These are phyloP conservation scores for Lactarius deliciosus DNA, from an alignment of 768 basidiomycete genomes.

Conservation along the genomic window DNA sequence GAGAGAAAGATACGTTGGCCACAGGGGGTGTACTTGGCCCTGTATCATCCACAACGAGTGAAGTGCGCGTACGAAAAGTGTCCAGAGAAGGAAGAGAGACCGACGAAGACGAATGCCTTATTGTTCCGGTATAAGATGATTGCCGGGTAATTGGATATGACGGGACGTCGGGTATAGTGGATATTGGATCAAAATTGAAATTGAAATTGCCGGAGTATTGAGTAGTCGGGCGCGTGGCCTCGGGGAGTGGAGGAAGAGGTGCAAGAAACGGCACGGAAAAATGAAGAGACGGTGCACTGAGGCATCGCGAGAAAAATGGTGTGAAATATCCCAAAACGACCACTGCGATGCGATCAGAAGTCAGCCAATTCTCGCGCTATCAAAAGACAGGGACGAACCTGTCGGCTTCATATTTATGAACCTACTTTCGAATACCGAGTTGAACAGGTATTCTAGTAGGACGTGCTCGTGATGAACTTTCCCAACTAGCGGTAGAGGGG, in stretches of 20 bases:
- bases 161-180: constrained; percentile 23
- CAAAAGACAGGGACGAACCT: constrained; percentile 18
- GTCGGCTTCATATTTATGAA: constrained; percentile 32
- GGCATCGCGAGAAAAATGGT: constrained; percentile 30
- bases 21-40: constrained; percentile 16
- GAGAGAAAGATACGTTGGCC: neutral
- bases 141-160: constrained; percentile 27
- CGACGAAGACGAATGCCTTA: constrained; percentile 23
- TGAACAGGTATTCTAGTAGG: constrained; percentile 29
- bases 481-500: constrained; percentile 18
- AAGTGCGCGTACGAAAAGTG: constrained; percentile 4
- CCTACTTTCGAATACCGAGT: constrained; percentile 30
- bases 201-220: constrained; percentile 17
- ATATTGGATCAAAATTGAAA: constrained; percentile 11
- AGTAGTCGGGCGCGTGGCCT: constrained; percentile 21
- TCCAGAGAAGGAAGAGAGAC: constrained; percentile 22
- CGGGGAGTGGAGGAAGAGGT: constrained; percentile 28
- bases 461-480: constrained; percentile 25
- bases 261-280: constrained; percentile 29
- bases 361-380: neutral
- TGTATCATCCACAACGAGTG: constrained; percentile 13
- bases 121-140: constrained; percentile 12
- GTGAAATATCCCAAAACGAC: constrained; percentile 30
- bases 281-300: constrained; percentile 28
- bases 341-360: constrained; percentile 16